Evolutionary conservation across 2,329 filamentous ascomycete species (phyloP).

Genomic region (Colletotrichum sp.): DNA sequence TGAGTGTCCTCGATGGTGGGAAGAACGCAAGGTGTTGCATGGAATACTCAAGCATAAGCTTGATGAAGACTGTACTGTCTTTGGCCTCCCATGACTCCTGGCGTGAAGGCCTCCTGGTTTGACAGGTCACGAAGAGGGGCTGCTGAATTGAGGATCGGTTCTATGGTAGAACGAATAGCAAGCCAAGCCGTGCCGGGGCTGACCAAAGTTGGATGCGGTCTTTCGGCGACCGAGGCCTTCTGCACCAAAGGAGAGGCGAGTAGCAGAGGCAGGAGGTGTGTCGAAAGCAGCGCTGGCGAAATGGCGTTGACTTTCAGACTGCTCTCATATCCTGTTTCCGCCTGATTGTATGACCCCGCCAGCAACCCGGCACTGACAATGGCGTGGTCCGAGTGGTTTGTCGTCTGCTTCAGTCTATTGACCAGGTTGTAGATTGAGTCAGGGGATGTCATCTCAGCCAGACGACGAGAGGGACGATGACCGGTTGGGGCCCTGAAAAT

Average conservation of each 20-base stretch:
- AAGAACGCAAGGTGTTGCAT: background rate
- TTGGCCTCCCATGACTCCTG: background rate
- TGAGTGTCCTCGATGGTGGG: background rate
- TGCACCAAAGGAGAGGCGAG: background rate
- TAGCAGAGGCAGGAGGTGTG: background rate
- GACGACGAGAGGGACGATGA: background rate
- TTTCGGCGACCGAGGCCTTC: background rate
- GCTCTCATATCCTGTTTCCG: background rate
- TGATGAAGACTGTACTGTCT: background rate
- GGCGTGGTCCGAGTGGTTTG: background rate
- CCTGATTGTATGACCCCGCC: background rate
- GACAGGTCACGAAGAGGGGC: background rate
- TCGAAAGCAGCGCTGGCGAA: background rate
- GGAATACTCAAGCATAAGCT: background rate
- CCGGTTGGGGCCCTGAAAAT: background rate
- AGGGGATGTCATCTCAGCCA: background rate
- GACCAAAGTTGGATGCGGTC: background rate
- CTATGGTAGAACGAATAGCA: background rate
- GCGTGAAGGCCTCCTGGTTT: background rate
- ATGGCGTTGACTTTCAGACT: background rate
- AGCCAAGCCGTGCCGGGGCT: background rate
- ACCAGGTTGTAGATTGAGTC: background rate
- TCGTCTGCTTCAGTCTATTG: background rate
- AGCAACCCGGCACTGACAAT: background rate
- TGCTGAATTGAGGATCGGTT: background rate